Percentiles rank a stretch among this genome's conserved stretches.
Conservation (phyloP, 495 filamentous ascomycete species). For the Copromyces sp. region DNA sequence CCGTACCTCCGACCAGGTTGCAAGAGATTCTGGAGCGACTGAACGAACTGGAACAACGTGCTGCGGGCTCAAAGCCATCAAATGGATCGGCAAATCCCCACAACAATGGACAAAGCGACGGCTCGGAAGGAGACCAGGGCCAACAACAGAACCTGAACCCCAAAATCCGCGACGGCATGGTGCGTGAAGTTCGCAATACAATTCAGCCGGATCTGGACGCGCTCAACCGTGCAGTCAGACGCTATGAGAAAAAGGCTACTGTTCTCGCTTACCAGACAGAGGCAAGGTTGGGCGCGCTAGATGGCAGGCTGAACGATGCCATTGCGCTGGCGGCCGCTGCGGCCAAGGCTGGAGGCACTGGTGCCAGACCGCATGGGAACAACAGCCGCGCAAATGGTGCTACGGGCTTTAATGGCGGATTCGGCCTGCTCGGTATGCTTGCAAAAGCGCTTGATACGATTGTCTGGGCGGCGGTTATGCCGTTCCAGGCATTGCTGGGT, state of each 20-base stretch:
- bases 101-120: conserved; percentile 18
- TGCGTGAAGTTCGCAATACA: conserved; percentile 49
- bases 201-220: conserved; percentile 81
- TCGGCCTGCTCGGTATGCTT: background rate
- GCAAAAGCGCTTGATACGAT: background rate
- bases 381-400: background rate
- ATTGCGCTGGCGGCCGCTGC: conserved; percentile 69
- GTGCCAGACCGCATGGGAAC: background rate
- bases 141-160: conserved; percentile 21
- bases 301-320: conserved; percentile 62
- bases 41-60: conserved; percentile 57
- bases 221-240: conserved; percentile 76
- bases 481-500: conserved; percentile 19
- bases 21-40: conserved; percentile 53
- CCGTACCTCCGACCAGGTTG: conserved; percentile 35
- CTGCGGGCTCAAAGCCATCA: conserved; percentile 14
- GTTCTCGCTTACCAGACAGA: conserved; percentile 66
- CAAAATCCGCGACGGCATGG: conserved; percentile 22
- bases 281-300: conserved; percentile 56
- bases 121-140: conserved; percentile 13
- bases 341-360: conserved; percentile 36
- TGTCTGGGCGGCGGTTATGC: conserved; percentile 17
- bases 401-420: background rate
- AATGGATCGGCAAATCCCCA: background rate
- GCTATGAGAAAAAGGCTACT: conserved; percentile 86